Evolutionary conservation across 2,329 filamentous ascomycete genomes (phyloP).

Genomic region (Cylindrodendrum hubeiense): DNA sequence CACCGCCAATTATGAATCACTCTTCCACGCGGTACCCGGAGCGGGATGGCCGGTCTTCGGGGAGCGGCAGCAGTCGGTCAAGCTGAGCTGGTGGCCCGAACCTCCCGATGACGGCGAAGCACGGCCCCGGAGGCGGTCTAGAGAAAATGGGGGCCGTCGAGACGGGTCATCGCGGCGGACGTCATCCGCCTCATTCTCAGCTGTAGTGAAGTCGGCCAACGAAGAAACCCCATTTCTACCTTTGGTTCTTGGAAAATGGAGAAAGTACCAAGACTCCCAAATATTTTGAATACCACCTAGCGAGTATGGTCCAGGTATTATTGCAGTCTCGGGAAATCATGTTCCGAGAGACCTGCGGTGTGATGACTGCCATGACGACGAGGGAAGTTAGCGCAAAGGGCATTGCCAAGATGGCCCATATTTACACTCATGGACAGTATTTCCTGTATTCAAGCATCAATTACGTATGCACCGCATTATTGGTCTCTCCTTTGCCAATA

Average conservation of each 20-base stretch:
- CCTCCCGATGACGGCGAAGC: neutral
- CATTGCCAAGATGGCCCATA: neutral
- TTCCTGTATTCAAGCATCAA: neutral
- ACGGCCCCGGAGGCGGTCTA: conserved; percentile 18
- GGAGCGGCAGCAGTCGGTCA: conserved; percentile 18
- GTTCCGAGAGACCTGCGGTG: neutral
- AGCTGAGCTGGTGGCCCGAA: neutral
- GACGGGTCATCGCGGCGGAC: conserved; percentile 1
- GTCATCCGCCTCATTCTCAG: conserved; percentile 13
- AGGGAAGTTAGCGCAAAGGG: neutral
- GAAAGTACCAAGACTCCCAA: no score
- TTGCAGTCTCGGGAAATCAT: neutral
- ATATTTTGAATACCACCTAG: no score
- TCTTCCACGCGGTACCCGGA: neutral
- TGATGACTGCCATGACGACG: neutral
- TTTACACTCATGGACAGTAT: neutral
- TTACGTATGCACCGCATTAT: neutral
- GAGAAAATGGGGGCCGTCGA: conserved; percentile 15
- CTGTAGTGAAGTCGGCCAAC: neutral
- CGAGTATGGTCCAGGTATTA: no score
- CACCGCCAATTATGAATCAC: neutral
- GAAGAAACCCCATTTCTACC: no score
- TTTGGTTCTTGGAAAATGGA: no score
- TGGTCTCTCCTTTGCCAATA: neutral
- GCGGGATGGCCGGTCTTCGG: conserved; percentile 17